A percentile compares a stretch with the other conserved stretches of the same genome.
These are phyloP conservation scores for Cercospora berteroae DNA, from an alignment of 2,329 filamentous ascomycete genomes.

Conservation along the genomic window DNA sequence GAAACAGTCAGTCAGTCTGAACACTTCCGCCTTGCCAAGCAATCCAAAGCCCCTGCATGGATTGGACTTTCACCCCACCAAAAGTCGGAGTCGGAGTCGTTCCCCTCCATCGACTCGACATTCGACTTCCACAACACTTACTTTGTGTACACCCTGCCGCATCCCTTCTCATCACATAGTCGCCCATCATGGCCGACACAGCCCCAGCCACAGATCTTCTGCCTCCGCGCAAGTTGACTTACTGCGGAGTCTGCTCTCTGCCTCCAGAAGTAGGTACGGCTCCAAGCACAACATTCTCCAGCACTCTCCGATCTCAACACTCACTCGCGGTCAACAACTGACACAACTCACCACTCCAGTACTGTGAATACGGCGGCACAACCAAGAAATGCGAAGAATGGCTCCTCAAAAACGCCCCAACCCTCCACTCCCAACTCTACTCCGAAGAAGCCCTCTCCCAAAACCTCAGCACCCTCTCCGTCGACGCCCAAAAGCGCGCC, in stretches of 20 bases:
- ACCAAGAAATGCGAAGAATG: constrained; percentile 97
- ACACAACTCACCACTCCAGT: constrained; percentile 54
- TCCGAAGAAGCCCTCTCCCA: constrained; percentile 73
- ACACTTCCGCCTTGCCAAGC: neutral
- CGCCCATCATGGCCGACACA: constrained; percentile 35
- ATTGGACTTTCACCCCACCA: constrained; percentile 10
- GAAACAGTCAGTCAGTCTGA: neutral
- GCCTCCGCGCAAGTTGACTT: constrained; percentile 55
- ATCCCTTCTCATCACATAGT: neutral
- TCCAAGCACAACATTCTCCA: constrained; percentile 12
- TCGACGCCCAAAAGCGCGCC: constrained; percentile 90
- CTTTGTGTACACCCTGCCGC: neutral
- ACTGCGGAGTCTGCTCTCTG: constrained; percentile 65
- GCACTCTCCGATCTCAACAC: neutral
- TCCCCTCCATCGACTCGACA: constrained; percentile 4
- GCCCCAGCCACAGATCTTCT: constrained; percentile 27
- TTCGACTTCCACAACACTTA: neutral
- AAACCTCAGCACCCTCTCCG: constrained; percentile 78
- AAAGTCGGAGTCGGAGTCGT: constrained; percentile 6
- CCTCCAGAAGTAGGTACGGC: constrained; percentile 63
- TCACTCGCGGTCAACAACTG: neutral
- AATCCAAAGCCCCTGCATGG: constrained; percentile 6
- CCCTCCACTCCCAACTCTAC: constrained; percentile 77
- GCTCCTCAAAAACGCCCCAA: constrained; percentile 72
- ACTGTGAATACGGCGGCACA: constrained; percentile 97